Base-by-base conservation (phyloP, 495 filamentous ascomycete genomes). In the Mycothermus thermophilus region DNA sequence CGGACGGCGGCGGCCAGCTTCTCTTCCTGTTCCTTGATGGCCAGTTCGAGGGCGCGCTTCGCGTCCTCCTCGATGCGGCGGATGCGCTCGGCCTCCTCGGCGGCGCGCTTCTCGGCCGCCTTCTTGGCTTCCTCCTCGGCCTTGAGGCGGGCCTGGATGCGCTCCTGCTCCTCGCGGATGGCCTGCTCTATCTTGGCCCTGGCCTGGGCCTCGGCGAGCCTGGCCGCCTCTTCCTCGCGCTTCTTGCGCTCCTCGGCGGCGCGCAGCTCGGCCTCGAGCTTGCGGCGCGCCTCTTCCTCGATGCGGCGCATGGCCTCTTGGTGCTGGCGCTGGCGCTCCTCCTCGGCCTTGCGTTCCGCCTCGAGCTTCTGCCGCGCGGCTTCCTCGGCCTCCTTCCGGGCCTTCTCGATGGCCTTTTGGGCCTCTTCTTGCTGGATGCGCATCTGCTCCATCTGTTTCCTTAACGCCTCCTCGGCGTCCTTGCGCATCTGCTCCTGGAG, bases 21-120 rank as follows among this genome's bases (percentile, higher is more conserved):
- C 21, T 57, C 59, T 29, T 62, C 60, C 26, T 67, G 68, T 44
- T 67, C 60, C 38, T 64, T 69, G 14, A 60, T 60, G 8, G 67
- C 69, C 28, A 64, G 66, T 36, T 75, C 71, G 12, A 64, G 58
- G 41, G 62, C 67, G 34, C 53, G 59, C 39, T 64, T 58, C 18
- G 58, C 62, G 32, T 61, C 59, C 19, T 53, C 54, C 12, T 52
- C 55, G 8, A 51, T 46, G 40, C 44, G 36, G 36, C 53, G 47
- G 4, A 41, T 15, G 15, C 38, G 35, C 4, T 32, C 43, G 0
- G 39, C 51, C 35, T 57, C 48, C 29, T 57, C 51, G n/a, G 44
- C 51, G 1, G 45, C 45, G 17, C 59, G 55, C 15, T 44, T 40
- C 11, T 57, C 55, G 1, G 54, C 57, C 14, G 50, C 51, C 4